phyloP scores from a whole-genome alignment of 106 monocot genomes.

The Acorus gramineus region DNA sequence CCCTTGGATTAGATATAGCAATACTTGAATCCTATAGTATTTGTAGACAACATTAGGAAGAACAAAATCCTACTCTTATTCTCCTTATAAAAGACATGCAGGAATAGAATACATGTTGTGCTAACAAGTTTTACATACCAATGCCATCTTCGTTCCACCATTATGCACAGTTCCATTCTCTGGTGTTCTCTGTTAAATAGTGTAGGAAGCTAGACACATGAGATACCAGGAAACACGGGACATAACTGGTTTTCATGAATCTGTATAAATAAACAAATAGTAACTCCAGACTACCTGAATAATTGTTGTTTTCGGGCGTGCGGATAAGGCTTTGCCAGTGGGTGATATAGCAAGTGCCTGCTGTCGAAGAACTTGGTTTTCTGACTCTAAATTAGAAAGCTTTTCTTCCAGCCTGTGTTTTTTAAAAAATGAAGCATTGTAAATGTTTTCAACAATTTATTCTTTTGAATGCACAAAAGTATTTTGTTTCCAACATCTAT shows the following conservation, averaged over 20 bases:
- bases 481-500: no score
- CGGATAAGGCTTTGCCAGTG: constrained; percentile 58
- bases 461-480: no score
- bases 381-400: constrained; percentile 64
- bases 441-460: not conserved
- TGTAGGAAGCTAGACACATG: constrained; percentile 1
- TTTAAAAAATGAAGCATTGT: not conserved
- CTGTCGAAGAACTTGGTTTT: constrained; percentile 83
- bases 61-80: not conserved
- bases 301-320: constrained; percentile 50
- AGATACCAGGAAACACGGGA: not conserved
- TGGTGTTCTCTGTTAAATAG: constrained; percentile 55
- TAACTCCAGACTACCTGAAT: constrained; percentile 31
- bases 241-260: no score
- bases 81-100: not conserved
- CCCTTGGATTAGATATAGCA: constrained; percentile 33
- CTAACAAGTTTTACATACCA: constrained; percentile 28
- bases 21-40: constrained; percentile 45
- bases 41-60: not conserved
- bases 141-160: constrained; percentile 41
- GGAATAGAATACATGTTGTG: not conserved
- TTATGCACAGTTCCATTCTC: constrained; percentile 51
- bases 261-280: no score
- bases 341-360: constrained; percentile 79
- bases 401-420: constrained; percentile 67